Base-by-base conservation (phyloP, 805 yeast genomes). In the Debaryomyces prosopidis region DNA sequence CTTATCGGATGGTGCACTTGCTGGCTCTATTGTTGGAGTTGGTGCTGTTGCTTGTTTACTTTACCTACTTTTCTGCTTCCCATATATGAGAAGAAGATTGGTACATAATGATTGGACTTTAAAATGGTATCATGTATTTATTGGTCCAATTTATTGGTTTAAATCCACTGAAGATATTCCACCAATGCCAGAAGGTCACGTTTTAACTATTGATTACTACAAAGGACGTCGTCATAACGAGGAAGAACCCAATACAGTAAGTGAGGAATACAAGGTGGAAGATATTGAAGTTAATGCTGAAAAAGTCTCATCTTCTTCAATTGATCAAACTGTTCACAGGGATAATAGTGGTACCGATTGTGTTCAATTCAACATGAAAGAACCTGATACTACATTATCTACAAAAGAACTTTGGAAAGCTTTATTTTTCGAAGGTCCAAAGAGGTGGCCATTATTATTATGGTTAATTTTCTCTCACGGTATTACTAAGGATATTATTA, bases 31-130 rank as follows among this genome's bases (percentile, higher is more conserved):
- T 49, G 65, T 85, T 44, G 87, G 89, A 44, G 84, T 79, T 44
- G 89, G 81, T 50, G 82, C 65, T 31, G 84, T 75, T 49, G 85
- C 87, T 6, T 52, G 74, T 11, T 34, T 65, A 1, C 40, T 85
- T 26, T 83, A 82, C 60, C 57, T 79, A 55, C 39, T 77, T 14
- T 80, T 82, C 65, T 64, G 82, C 43, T 74, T 70, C 58, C 92
- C 92, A 42, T 82, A 69, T 62, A 77, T 82, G 64, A 69, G 73
- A 57, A 79, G 91, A 69, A 79, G 74, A 59, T 62, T 86, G 36
- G 66, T 83, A 19, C 63, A 77, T 50, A 72, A 79, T 40, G 92
- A 86, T 63, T 82, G 89, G 88, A 81, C 82, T 39, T 66, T 86
- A 42, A 73, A 68, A 52, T 76, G 76, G 75, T 80, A 75, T 57